Base-by-base conservation (phyloP, 1,284 basidiomycete genomes). In the Pascua sp. region DNA sequence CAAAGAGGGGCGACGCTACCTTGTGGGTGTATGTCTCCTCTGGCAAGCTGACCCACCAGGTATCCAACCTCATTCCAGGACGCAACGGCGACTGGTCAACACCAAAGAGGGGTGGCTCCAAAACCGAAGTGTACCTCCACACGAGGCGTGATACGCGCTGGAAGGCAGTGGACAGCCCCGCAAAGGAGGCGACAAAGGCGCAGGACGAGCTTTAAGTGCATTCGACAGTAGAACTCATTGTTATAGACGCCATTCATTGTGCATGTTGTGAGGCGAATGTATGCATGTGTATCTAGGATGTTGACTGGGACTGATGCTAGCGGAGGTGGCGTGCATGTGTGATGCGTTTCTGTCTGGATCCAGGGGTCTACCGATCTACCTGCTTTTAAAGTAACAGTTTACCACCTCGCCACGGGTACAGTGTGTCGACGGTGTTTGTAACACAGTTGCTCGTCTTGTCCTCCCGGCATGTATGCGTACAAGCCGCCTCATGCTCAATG, bases 1-100 rank as follows among this genome's bases (percentile, higher is more conserved):
- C 63, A 76, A 80, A 39, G 80, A 82, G 36, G 89, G 89, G 0
- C 83, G 86, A 68, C 78, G 85, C 49, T 95, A 88, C 70, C 67
- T 88, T 64, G 91, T 73, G 46, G 65, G 67, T 61, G 11, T 11
- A 8, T 12, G 9, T 2, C 1, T 8, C 32, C 32, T 41, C 12
- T 8, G 32, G 32, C 42, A 36, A 54, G 38, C 32, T 45, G 15
- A 43, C 24, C 24, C 24, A 37, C 5, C 56, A 86, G 84, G 79
- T 86, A 2, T 85, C 85, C 11, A 88, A 86, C 67, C 66, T 89
- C 53, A 69, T 82, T 12, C 87, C 87, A 2, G 82, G 80, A 18
- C 81, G 61, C 78, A 77, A 45, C 24, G 81, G 77, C 8, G 82
- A 86, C 24, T 90, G 88, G 88, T 83, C 84, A 77, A 79, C 78